Percentiles rank a stretch among this genome's conserved stretches.
phyloP scores from a whole-genome alignment of 495 filamentous ascomycete species.

The Neurospora sp. region DNA sequence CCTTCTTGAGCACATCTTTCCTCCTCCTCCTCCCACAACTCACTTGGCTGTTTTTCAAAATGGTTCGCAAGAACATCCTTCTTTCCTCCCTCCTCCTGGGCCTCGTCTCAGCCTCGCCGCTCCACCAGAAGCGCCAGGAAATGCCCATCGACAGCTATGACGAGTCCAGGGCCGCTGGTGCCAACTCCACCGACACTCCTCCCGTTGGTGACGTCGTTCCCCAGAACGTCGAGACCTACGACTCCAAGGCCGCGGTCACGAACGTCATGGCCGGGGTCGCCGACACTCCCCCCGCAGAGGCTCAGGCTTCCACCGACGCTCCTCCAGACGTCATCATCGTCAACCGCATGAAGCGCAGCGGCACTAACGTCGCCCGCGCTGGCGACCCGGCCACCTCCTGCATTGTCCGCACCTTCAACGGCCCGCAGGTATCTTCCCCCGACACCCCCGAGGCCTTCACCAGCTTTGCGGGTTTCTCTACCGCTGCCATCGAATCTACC shows the following conservation, averaged over 20 bases:
- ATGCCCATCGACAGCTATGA: conserved; percentile 2
- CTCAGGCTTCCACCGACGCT: not conserved
- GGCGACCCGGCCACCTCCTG: not conserved
- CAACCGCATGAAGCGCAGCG: not conserved
- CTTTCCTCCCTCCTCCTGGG: conserved; percentile 7
- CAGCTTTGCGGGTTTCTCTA: not conserved
- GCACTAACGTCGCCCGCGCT: not conserved
- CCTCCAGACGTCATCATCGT: not conserved
- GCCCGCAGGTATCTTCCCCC: conserved; percentile 2
- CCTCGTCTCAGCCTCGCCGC: conserved; percentile 2
- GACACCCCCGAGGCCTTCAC: conserved; percentile 7
- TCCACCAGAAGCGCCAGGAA: conserved; percentile 4
- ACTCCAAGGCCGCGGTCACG: not conserved
- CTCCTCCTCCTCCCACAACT: not conserved
- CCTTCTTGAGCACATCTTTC: not conserved
- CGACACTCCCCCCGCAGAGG: not conserved
- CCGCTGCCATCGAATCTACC: not conserved
- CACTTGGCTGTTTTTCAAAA: not conserved
- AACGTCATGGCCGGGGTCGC: not conserved
- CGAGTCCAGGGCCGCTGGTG: not conserved
- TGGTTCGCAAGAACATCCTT: conserved; percentile 1
- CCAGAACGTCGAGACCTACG: not conserved
- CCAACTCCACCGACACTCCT: not conserved
- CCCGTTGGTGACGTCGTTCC: conserved; percentile 1
- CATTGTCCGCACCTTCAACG: conserved; percentile 10